These are phyloP conservation scores for Globisporangium paroecandrum DNA, from an alignment of 352 stramenopile species.

Conservation along the genomic window DNA sequence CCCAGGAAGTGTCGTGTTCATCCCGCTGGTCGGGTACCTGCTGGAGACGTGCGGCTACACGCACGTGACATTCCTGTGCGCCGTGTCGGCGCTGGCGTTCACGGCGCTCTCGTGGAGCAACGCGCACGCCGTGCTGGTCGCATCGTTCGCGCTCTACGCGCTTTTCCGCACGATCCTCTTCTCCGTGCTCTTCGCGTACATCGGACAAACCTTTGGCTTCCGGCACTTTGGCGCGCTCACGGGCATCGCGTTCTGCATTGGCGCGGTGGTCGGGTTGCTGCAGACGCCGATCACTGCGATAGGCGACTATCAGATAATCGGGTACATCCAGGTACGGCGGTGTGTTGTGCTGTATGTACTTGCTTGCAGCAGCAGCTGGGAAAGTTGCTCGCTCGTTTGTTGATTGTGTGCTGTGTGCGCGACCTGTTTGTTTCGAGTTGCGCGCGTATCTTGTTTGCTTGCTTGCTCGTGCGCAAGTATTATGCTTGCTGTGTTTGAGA, in stretches of 20 bases:
- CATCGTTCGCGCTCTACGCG: constrained; percentile 67
- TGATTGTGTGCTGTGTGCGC: not conserved
- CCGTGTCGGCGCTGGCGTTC: constrained; percentile 37
- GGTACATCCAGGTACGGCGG: constrained; percentile 40
- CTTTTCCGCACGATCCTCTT: constrained; percentile 85
- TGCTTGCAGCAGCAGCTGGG: not conserved
- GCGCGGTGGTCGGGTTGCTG: constrained; percentile 54
- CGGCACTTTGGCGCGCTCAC: constrained; percentile 80
- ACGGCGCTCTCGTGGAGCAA: constrained; percentile 41
- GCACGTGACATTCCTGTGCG: constrained; percentile 46
- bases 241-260: constrained; percentile 73
- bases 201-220: constrained; percentile 80
- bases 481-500: not conserved
- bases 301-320: constrained; percentile 39
- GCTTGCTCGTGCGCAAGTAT: constrained; percentile 8
- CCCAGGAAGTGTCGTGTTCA: constrained; percentile 67
- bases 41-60: constrained; percentile 73
- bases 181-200: constrained; percentile 75
- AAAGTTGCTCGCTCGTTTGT: not conserved
- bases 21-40: constrained; percentile 65
- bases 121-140: constrained; percentile 31
- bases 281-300: constrained; percentile 62
- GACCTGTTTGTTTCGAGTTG: constrained; percentile 16
- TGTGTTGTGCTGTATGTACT: not conserved
- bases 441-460: constrained; percentile 12